Evolutionary conservation across 2,329 filamentous ascomycete species (phyloP).

Genomic region (Calonectria montana): DNA sequence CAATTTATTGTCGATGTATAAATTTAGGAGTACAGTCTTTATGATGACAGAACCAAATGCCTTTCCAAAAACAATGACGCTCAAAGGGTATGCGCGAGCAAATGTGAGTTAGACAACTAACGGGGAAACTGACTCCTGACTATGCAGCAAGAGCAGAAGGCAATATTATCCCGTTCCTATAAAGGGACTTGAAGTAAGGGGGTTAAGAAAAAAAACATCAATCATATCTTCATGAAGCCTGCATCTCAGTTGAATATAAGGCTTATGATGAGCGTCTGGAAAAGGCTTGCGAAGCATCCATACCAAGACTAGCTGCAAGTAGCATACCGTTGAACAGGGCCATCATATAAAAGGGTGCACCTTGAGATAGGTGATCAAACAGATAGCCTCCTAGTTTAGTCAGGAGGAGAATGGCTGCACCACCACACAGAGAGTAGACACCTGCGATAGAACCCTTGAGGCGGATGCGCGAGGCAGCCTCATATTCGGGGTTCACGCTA

Average conservation of each 20-base stretch:
- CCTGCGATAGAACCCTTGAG: slow-evolving; percentile 96
- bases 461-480: slow-evolving; percentile 60
- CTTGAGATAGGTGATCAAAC: slow-evolving; percentile 80
- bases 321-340: slow-evolving; percentile 85
- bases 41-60: not conserved
- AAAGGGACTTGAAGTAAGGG: not conserved
- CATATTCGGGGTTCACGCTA: slow-evolving; percentile 42
- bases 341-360: slow-evolving; percentile 95
- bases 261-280: slow-evolving; percentile 33
- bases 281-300: slow-evolving; percentile 60
- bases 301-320: slow-evolving; percentile 65
- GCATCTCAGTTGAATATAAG: not conserved
- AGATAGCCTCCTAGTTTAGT: slow-evolving; percentile 91
- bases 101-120: not conserved
- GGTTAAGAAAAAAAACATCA: not conserved
- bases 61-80: not conserved
- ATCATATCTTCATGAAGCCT: slow-evolving; percentile 32
- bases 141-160: not conserved
- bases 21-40: not conserved
- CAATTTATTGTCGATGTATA: not conserved
- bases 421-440: slow-evolving; percentile 91
- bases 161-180: not conserved
- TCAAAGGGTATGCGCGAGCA: slow-evolving; percentile 2
- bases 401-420: slow-evolving; percentile 87
- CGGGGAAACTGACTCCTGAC: not conserved